Base-by-base conservation (phyloP, 2,329 filamentous ascomycete genomes). In the Calonectria crousiana region DNA sequence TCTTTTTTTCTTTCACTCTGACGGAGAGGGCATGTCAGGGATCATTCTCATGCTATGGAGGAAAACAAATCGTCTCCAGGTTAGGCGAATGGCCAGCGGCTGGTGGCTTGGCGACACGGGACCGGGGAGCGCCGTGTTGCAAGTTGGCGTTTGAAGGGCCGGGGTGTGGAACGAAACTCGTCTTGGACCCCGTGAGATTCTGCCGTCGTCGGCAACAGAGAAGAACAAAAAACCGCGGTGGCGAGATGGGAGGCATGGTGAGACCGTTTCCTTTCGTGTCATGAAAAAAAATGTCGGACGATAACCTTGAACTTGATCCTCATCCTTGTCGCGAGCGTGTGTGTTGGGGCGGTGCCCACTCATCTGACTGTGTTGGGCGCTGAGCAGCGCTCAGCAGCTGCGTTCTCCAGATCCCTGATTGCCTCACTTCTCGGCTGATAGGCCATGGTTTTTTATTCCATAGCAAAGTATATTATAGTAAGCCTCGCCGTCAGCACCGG, bases 131-230 rank as follows among this genome's bases (percentile, higher is more conserved):
- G 47, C 49, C 49, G 49, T 73, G 71, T 69, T 73, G 51, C 71
- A 73, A 52, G 49, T 72, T 28, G 23, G 70, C 53, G 71, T 73
- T 73, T 73, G 65, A 69, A 62, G 67, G 64, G n/a, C 56, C 47
- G 36, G 71, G 65, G 71, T 64, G 16, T 69, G 66, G 66, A 67
- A 73, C 71, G 56, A 26, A 53, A 6, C 38, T 28, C 23, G 71
- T 70, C 67, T 73, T 67, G 60, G 38, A 44, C 41, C 56, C 32
- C 62, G 30, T 53, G 56, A 69, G 60, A 69, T 36, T 58, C 10
- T 58, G 23, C 53, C 10, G 53, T 38, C 18, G 20, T 3, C 32
- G 53, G 18, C 41, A 23, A 18, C 20, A 47, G n/a, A 8, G 20
- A 10, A n/a, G 10, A 47, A n/a, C 13, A 47, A 6, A 60, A 60